Percentiles rank a stretch among this genome's conserved stretches.
Evolutionary conservation across 2,329 filamentous ascomycete genomes (phyloP).

Genomic region (Malbranchea cinnamomea): DNA sequence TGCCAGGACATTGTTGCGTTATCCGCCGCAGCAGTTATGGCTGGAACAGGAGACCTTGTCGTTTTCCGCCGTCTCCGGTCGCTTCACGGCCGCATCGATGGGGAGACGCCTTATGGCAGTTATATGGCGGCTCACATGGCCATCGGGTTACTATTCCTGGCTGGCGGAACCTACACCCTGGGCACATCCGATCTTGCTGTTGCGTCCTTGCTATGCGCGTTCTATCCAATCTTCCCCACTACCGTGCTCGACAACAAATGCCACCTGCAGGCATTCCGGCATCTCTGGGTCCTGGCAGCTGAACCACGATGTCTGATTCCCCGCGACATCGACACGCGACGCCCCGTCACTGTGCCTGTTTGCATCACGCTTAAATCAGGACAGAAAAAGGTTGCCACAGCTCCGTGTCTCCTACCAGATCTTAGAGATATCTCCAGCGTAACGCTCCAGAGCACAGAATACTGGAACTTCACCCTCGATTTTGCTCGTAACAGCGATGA

Average conservation of each 20-base stretch:
- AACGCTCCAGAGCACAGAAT: slow-evolving; percentile 37
- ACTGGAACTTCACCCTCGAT: slow-evolving; percentile 71
- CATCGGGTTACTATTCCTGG: slow-evolving; percentile 78
- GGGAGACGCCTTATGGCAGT: slow-evolving; percentile 78
- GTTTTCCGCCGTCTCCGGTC: slow-evolving; percentile 75
- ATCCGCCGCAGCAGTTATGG: slow-evolving; percentile 79
- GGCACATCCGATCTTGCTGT: slow-evolving; percentile 77
- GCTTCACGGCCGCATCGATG: slow-evolving; percentile 73
- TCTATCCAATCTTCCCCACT: slow-evolving; percentile 85
- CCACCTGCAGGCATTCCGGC: slow-evolving; percentile 88
- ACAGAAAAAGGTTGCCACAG: slow-evolving; percentile 22
- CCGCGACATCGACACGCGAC: slow-evolving; percentile 70
- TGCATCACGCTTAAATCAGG: slow-evolving; percentile 43
- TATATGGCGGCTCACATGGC: slow-evolving; percentile 88
- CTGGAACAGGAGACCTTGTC: slow-evolving; percentile 77
- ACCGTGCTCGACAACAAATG: slow-evolving; percentile 86
- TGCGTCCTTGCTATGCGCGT: slow-evolving; percentile 71
- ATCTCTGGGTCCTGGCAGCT: slow-evolving; percentile 90
- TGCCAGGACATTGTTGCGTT: slow-evolving; percentile 81
- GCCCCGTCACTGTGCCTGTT: slow-evolving; percentile 61
- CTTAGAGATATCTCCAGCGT: slow-evolving; percentile 23
- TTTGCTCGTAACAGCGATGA: slow-evolving; percentile 49
- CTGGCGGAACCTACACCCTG: slow-evolving; percentile 83
- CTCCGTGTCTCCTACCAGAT: slow-evolving; percentile 43
- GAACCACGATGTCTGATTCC: slow-evolving; percentile 80